Base-by-base conservation (phyloP, 345 rosid species). In the Diplotaxis tenuifolia region DNA sequence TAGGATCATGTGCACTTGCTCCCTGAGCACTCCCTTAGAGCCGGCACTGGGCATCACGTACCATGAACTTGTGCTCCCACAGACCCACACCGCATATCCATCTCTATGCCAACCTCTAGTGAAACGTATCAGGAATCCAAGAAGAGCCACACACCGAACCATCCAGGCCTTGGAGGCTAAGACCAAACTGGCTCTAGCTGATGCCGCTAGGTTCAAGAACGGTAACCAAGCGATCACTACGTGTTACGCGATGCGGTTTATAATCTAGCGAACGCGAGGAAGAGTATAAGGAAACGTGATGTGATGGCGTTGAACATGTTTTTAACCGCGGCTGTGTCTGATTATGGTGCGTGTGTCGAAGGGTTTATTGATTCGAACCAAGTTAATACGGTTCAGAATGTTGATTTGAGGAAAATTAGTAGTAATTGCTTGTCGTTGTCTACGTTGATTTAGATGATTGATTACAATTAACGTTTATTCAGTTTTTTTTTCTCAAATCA, bases 361-460 rank as follows among this genome's bases (percentile, higher is more conserved):
- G 80, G 52, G 16, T 77, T 77, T 67, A 72, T 72, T 20, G 76
- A 77, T 21, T 15, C 40, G 0, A 1, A 5, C 0, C 73, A 77
- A 28, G 40, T 53, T 59, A 77, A 77, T 49, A 53, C 63, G 50
- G 52, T 77, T 0, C 73, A 77, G 3, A 77, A 77, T 40, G 7
- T 59, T 59, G 73, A 71, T 0, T 25, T 77, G 52, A 59, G 68
- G 3, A 71, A 72, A 50, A 72, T 77, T 66, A 31, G 80, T 49
- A 77, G 69, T 57, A 77, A 77, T 15, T 77, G 80, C 19, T 66
- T 77, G 73, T 1, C 69, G 58, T 72, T 77, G 56, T 72, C 80
- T 71, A 66, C 80, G 0, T 50, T 77, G 69, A 67, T 77, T n/a
- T 66, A 71, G 76, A 10, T 71, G 72, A 77, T 59, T 18, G 12